Conservation (phyloP, 2,329 filamentous ascomycete genomes). For the Lasiodiplodia sp. region DNA sequence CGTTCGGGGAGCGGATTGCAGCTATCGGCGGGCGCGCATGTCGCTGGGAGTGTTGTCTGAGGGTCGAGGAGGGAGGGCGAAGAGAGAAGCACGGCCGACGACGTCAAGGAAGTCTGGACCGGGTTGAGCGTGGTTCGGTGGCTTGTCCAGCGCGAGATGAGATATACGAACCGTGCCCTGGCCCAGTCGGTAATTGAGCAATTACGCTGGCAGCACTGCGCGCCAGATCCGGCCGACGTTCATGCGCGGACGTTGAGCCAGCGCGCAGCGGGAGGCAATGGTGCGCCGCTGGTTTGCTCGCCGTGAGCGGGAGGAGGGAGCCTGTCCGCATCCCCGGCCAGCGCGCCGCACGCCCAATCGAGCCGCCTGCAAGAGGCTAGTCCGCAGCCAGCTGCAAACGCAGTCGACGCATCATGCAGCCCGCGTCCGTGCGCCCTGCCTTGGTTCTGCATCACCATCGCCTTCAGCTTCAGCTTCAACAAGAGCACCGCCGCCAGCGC, state of each 20-base stretch:
- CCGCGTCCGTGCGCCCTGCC: constrained; percentile 8
- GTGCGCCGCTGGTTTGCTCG: not conserved
- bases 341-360: not conserved
- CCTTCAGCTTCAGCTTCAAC: not conserved
- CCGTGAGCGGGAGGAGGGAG: not conserved
- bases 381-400: constrained; percentile 2
- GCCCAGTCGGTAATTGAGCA: constrained; percentile 26
- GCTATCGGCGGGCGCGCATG: constrained; percentile 17
- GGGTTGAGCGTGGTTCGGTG: constrained; percentile 26
- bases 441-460: not conserved
- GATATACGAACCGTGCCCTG: constrained; percentile 27
- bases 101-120: constrained; percentile 30
- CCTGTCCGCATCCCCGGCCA: not conserved
- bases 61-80: constrained; percentile 12
- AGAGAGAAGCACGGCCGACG: constrained; percentile 13
- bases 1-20: constrained; percentile 2
- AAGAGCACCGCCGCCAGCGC: not conserved
- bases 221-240: constrained; percentile 1
- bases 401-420: constrained; percentile 13
- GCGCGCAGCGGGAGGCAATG: constrained; percentile 2
- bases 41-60: not conserved
- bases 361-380: constrained; percentile 1
- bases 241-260: constrained; percentile 22
- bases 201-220: constrained; percentile 19
- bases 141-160: constrained; percentile 25